Percentiles rank a stretch among this genome's conserved stretches.
Evolutionary conservation across 2,329 filamentous ascomycete species (phyloP).

Genomic region (Sclerotinia nivalis): DNA sequence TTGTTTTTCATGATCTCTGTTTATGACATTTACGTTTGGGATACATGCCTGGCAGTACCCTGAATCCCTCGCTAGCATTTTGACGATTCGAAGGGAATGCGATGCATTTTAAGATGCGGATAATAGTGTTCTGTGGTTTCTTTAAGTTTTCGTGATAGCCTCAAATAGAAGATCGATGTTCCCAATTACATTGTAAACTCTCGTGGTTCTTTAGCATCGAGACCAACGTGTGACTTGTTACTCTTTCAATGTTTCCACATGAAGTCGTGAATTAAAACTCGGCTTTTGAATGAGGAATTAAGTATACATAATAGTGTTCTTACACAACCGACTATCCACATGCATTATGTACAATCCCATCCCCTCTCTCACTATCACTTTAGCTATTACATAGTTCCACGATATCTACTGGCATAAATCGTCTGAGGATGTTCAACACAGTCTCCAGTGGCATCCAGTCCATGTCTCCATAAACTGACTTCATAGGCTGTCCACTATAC

Average conservation of each 20-base stretch:
- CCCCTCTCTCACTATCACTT: neutral
- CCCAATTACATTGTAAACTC: neutral
- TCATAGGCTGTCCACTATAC: conserved; percentile 35
- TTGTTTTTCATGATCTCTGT: too few relatives aligned
- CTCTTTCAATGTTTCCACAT: neutral
- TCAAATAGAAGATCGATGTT: neutral
- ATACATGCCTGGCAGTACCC: too few relatives aligned
- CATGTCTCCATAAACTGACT: conserved; percentile 33
- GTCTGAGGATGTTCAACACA: conserved; percentile 28
- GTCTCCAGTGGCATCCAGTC: conserved; percentile 33
- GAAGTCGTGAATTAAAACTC: neutral
- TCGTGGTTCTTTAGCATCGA: neutral
- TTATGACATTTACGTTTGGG: too few relatives aligned
- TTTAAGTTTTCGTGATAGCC: neutral
- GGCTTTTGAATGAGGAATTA: neutral
- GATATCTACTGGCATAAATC: conserved; percentile 35
- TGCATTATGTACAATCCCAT: neutral
- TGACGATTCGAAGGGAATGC: neutral
- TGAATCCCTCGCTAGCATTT: neutral
- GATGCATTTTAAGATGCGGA: neutral
- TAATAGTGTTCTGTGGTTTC: neutral
- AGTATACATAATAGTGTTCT: neutral
- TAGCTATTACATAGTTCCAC: conserved; percentile 19
- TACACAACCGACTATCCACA: too few relatives aligned
- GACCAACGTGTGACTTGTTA: neutral